Percentiles rank a stretch among this genome's conserved stretches.
These are phyloP conservation scores for Carex pumila DNA, from an alignment of 176 grass and related monocot species.

Conservation along the genomic window DNA sequence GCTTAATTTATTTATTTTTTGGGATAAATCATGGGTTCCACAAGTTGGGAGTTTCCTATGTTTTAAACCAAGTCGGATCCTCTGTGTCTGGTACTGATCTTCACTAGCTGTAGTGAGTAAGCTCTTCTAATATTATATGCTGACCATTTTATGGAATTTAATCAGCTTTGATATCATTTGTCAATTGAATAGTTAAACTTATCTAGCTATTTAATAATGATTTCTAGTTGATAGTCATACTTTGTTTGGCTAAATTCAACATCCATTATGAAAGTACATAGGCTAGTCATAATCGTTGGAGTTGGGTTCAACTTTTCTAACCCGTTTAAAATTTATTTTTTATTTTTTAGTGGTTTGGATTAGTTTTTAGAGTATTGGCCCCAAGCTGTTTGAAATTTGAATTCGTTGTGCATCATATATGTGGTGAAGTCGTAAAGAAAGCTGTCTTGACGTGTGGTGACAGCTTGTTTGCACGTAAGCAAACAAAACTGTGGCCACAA, in stretches of 20 bases:
- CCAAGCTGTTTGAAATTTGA: neutral
- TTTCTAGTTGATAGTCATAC: neutral
- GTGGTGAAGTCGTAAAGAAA: neutral
- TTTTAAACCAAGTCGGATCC: neutral
- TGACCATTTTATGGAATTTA: neutral
- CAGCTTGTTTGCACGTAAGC: constrained; percentile 1
- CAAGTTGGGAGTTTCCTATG: neutral
- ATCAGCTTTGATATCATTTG: neutral
- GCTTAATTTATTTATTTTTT: neutral
- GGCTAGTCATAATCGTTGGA: neutral
- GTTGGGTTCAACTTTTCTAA: neutral
- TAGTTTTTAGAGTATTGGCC: neutral
- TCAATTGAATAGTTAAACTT: neutral
- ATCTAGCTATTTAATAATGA: neutral
- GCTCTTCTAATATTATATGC: neutral
- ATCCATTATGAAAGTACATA: neutral
- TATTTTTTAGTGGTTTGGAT: neutral
- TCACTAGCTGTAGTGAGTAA: neutral
- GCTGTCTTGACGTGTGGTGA: neutral
- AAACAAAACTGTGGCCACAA: constrained; percentile 2
- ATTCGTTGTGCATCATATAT: neutral
- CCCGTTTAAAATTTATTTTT: neutral
- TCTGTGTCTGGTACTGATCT: neutral
- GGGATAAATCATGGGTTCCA: neutral
- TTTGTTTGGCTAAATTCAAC: neutral